Conservation (phyloP, 1,284 basidiomycete genomes). For the Retiboletus flavoniger region DNA sequence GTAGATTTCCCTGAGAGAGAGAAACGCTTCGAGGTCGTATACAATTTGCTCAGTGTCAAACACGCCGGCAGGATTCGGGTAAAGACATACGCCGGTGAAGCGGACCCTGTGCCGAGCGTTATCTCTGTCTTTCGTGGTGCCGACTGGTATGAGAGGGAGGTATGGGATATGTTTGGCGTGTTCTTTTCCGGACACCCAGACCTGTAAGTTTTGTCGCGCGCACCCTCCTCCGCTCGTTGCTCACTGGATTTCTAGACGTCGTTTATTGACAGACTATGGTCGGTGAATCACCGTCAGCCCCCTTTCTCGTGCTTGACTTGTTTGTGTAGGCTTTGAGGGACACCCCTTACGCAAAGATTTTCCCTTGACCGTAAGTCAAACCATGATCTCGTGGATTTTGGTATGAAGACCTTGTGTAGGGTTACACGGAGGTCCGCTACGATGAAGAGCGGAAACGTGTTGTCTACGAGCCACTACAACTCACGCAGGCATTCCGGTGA, state of each 20-base stretch:
- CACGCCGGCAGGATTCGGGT: conserved; percentile 84
- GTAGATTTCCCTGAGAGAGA: conserved; percentile 94
- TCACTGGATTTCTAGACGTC: conserved; percentile 56
- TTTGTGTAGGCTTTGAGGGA: conserved; percentile 85
- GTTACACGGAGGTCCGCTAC: conserved; percentile 96
- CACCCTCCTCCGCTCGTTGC: conserved; percentile 2
- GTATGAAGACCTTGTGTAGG: conserved; percentile 43
- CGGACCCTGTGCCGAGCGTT: conserved; percentile 89
- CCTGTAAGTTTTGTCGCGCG: conserved; percentile 55
- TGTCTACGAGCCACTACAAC: conserved; percentile 95
- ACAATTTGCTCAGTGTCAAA: conserved; percentile 87
- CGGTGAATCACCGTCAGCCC: conserved; percentile 21
- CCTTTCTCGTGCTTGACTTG: conserved; percentile 11
- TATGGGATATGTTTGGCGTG: conserved; percentile 98
- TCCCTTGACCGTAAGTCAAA: conserved; percentile 79
- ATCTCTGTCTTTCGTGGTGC: conserved; percentile 84
- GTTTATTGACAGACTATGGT: conserved; percentile 99
- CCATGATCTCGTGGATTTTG: background rate
- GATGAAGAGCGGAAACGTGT: conserved; percentile 99
- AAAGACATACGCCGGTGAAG: conserved; percentile 97
- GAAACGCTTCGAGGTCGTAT: conserved; percentile 96
- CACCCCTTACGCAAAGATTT: conserved; percentile 98
- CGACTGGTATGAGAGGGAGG: conserved; percentile 98
- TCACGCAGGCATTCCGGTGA: conserved; percentile 97
- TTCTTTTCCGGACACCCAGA: conserved; percentile 98